These are phyloP conservation scores for Paecilomyces fulvus DNA, from an alignment of 2,329 filamentous ascomycete genomes.

Conservation along the genomic window DNA sequence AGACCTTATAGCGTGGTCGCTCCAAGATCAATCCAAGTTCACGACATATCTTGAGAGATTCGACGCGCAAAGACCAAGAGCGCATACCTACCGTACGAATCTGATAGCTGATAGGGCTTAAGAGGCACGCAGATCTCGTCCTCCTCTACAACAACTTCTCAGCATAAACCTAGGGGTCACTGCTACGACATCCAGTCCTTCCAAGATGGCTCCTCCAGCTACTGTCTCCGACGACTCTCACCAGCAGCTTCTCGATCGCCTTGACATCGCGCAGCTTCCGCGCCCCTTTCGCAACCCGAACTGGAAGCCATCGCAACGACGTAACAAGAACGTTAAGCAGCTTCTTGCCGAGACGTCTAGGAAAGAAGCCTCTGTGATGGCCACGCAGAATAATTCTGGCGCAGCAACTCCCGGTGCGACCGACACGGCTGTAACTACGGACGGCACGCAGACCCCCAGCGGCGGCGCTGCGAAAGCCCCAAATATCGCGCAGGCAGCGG, in stretches of 20 bases:
- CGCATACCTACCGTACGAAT: neutral
- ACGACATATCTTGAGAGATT: neutral
- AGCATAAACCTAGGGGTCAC: neutral
- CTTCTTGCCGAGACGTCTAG: conserved; percentile 83
- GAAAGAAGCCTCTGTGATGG: conserved; percentile 80
- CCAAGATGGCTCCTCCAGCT: conserved; percentile 51
- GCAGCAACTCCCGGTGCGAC: conserved; percentile 56
- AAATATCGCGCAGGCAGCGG: conserved; percentile 83
- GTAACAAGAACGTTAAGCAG: conserved; percentile 98
- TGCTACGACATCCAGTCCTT: conserved; percentile 8
- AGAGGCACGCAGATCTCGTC: neutral
- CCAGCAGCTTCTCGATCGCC: conserved; percentile 75
- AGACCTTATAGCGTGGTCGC: neutral
- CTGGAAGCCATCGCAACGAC: conserved; percentile 89
- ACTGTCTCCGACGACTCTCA: conserved; percentile 73
- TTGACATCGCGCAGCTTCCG: conserved; percentile 78
- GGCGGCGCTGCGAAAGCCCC: conserved; percentile 38
- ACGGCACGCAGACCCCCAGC: conserved; percentile 40
- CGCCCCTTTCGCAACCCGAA: conserved; percentile 84
- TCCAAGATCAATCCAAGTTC: neutral
- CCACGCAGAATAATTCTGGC: conserved; percentile 75
- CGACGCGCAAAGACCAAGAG: neutral
- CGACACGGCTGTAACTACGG: conserved; percentile 25
- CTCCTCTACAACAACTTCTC: neutral
- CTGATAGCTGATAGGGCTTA: neutral